Evolutionary conservation across 305 asterid species (phyloP).

Genomic region (Fraxinus platypoda): DNA sequence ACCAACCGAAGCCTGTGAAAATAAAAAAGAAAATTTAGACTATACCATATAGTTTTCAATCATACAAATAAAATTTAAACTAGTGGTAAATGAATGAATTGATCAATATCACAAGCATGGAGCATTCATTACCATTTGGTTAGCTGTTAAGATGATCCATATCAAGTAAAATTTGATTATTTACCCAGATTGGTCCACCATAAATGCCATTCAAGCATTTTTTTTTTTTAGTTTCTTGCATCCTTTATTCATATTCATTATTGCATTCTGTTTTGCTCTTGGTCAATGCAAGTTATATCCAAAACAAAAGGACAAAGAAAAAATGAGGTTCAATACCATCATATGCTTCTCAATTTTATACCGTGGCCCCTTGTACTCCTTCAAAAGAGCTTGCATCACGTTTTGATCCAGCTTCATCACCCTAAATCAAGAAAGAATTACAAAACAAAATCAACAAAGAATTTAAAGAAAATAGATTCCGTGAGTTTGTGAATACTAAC

Average conservation of each 20-base stretch:
- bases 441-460: conserved; percentile 5
- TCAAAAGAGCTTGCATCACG: conserved; percentile 36
- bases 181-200: not conserved
- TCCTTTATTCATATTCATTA: not conserved
- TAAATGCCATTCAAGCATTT: not conserved
- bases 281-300: not conserved
- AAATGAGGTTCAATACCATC: conserved; percentile 21
- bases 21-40: not conserved
- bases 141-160: not conserved
- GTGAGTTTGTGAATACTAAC: conserved; percentile 23
- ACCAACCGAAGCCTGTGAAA: not conserved
- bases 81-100: not conserved
- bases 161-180: not conserved
- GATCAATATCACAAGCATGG: not conserved
- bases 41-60: not conserved
- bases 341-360: conserved; percentile 44
- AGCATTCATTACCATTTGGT: not conserved
- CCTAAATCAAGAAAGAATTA: conserved; percentile 25
- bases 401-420: conserved; percentile 37
- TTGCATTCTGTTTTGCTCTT: not conserved
- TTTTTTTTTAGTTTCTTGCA: not conserved
- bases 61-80: not conserved
- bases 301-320: not conserved
- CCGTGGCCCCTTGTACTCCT: conserved; percentile 41
- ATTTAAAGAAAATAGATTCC: not conserved